A percentile compares a stretch with the other conserved stretches of the same genome.
Conservation (phyloP, 768 basidiomycete species). For the Ramaria rubella region DNA sequence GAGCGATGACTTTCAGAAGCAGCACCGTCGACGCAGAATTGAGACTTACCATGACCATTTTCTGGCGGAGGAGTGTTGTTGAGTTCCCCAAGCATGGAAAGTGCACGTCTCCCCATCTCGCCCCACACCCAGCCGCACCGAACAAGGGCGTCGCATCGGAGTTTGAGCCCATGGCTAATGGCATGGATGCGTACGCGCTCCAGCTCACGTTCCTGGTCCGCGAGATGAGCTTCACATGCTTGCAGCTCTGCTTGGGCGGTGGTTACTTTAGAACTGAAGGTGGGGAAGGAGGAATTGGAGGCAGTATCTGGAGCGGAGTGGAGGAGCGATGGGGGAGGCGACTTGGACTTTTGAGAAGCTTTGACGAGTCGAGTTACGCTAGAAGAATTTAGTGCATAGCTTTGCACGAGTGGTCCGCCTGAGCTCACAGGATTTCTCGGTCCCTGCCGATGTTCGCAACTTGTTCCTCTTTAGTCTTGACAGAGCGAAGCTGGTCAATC, state of each 20-base stretch:
- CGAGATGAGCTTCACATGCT: conserved; percentile 73
- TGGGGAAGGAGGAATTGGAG: conserved; percentile 13
- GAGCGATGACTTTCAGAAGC: background rate
- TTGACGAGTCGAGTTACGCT: conserved; percentile 79
- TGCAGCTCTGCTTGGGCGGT: conserved; percentile 72
- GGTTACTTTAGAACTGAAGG: conserved; percentile 41
- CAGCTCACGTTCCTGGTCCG: conserved; percentile 61
- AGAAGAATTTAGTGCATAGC: background rate
- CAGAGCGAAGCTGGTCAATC: conserved; percentile 48
- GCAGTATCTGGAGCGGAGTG: conserved; percentile 20
- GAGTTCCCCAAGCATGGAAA: conserved; percentile 36
- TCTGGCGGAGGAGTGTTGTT: background rate
- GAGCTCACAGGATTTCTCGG: conserved; percentile 71
- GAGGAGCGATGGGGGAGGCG: conserved; percentile 35
- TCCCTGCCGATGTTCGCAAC: conserved; percentile 64
- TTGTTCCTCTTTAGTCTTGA: conserved; percentile 69
- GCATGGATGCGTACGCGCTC: conserved; percentile 44
- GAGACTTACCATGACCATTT: conserved; percentile 27
- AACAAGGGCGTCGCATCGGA: conserved; percentile 56
- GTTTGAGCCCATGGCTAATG: conserved; percentile 54
- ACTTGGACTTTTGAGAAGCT: conserved; percentile 50
- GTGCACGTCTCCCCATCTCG: conserved; percentile 58
- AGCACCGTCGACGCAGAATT: background rate
- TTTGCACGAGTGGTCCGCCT: background rate
- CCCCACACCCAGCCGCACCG: conserved; percentile 66